Evolutionary conservation across 169 alveolate species (phyloP), one percentile per base, ranked within the genome.

Genomic region (Sarcocystis neurona): DNA sequence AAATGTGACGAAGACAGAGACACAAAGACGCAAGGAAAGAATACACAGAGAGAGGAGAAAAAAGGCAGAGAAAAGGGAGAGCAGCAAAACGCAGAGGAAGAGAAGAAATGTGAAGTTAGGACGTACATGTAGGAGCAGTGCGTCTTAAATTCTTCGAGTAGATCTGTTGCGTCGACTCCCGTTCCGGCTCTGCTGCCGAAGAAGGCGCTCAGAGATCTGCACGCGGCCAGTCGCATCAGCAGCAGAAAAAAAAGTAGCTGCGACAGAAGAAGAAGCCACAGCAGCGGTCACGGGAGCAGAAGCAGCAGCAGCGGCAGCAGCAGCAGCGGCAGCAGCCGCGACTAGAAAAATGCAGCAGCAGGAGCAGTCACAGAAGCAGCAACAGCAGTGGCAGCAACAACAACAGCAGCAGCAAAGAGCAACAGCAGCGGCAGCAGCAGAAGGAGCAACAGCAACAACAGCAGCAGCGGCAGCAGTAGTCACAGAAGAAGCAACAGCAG

Each of bases 141-240:
- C 27, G 46, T 63, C 41, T 63, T 63, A 41, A 63, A 63, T 1
- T n/a, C 6, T 43, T 37, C 1, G 43, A 63, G 75, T 20, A 63
- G 43, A 15, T 63, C 41, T n/a, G n/a, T n/a, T n/a, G n/a, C n/a
- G n/a, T n/a, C n/a, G n/a, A n/a, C n/a, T 6, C 39, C 43, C 27
- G 75, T 1, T 0, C 37, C 5, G 27, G 41, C 39, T 4, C 41
- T 15, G 10, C 75, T 37, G n/a, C 75, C 27, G 43, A 63, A 63
- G 75, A 63, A 63, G 75, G 75, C 27, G 12, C 75, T 63, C 75
- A 63, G 75, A 37, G 75, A n/a, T n/a, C 75, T 63, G 75, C 70
- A 58, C 5, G 27, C 34, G n/a, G 60, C 15, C 8, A 34, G n/a
- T 20, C 15, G n/a, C 70, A 58, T 6, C 15, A n/a, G n/a, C n/a